Evolutionary conservation across 2,329 filamentous ascomycete genomes (phyloP), one percentile per base, ranked within the genome.

Genomic region (Moelleriella libera): DNA sequence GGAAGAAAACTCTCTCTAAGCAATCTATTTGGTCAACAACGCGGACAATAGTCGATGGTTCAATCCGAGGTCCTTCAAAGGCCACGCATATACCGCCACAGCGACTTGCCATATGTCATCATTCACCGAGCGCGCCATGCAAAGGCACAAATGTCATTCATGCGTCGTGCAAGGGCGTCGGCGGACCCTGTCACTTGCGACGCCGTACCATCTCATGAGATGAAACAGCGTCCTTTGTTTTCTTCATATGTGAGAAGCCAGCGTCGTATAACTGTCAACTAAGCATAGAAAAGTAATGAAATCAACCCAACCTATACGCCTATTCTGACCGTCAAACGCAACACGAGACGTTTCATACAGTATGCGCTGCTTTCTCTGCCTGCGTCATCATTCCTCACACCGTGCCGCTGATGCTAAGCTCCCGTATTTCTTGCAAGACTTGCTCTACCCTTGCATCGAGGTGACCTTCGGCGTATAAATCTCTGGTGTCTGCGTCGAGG

Each of bases 341-440:
- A 21, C 30, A 41, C n/a, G 37, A 30, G 30, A 30, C 45, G 4
- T 7, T 28, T 5, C 34, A 21, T 28, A 37, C 32, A 21, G 21
- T 21, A 21, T 21, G n/a, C 32, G 7, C 7, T 41, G 40, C 40
- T 9, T 5, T 41, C 9, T n/a, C 6, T 28, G 8, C 42, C 9
- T 21, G 6, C 42, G 30, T 43, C 29, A 11, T 28, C 42, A 43
- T 6, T 42, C 39, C 47, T 63, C 64, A 83, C 47, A 83, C 78
- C 3, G 79, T 82, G 43, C 80, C 80, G 57, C 79, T 83, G 72
- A 98, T 98, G 67, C 90, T 97, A 67, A 98, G 67, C 68, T 97
- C 92, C 54, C 92, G 75, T 64, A 98, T 98, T 72, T 98, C 89
- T 61, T 96, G 89, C 67, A 98, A 63, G 41, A 97, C 92, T 67